Percentiles rank a stretch among this genome's conserved stretches.
These are phyloP conservation scores for Penicillium griseofulvum DNA, from an alignment of 2,329 filamentous ascomycete species.

Conservation along the genomic window DNA sequence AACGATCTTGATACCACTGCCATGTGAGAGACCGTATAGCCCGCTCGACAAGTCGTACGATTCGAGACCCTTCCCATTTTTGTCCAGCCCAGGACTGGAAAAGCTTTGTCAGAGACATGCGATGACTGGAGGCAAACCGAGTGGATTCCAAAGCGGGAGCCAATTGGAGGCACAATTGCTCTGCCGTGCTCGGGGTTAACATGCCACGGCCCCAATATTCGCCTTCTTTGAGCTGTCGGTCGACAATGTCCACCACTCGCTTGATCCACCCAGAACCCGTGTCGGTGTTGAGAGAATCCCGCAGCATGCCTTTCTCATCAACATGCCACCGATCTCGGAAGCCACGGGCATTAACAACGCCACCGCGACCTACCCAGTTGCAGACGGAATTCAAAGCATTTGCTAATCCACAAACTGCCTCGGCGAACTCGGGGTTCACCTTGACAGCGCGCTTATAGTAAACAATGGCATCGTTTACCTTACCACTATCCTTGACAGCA, in stretches of 20 bases:
- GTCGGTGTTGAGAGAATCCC: constrained; percentile 65
- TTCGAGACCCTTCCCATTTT: constrained; percentile 82
- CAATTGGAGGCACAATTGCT: constrained; percentile 52
- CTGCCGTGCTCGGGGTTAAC: constrained; percentile 57
- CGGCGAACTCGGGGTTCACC: constrained; percentile 92
- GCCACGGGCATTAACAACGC: constrained; percentile 70
- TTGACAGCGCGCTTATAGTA: constrained; percentile 89
- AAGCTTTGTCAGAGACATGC: constrained; percentile 34
- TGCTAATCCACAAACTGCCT: constrained; percentile 91
- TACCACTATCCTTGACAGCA: constrained; percentile 93
- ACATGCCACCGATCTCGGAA: constrained; percentile 91
- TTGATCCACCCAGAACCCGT: constrained; percentile 77
- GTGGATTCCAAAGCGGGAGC: constrained; percentile 31
- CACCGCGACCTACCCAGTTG: constrained; percentile 86
- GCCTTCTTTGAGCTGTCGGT: constrained; percentile 81
- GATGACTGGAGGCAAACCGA: constrained; percentile 26
- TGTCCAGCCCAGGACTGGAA: constrained; percentile 65
- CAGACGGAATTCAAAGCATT: constrained; percentile 97
- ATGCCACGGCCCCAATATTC: constrained; percentile 78
- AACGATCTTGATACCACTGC: constrained; percentile 83
- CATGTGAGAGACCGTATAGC: constrained; percentile 73
- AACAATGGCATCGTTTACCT: constrained; percentile 83
- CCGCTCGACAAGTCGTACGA: constrained; percentile 81
- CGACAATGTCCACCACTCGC: constrained; percentile 85
- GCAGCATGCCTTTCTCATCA: constrained; percentile 75